Percentiles rank a stretch among this genome's conserved stretches.
These are phyloP conservation scores for Alternaria sp. DNA, from an alignment of 2,329 filamentous ascomycete genomes.

Conservation along the genomic window DNA sequence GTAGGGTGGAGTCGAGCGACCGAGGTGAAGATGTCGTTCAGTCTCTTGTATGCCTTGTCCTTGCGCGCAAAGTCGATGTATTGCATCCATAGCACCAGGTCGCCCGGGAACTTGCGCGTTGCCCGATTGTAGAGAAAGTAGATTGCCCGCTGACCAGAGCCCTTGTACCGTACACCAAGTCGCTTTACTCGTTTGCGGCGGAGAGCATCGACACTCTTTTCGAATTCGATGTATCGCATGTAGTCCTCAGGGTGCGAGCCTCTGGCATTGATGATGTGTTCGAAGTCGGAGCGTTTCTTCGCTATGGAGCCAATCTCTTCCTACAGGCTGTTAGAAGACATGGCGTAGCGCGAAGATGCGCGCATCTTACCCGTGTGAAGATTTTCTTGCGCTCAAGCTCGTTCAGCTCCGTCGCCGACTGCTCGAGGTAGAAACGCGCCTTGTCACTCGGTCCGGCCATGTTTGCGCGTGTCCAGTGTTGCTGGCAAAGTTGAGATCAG, in stretches of 20 bases:
- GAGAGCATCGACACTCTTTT: constrained; percentile 74
- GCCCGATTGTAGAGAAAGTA: constrained; percentile 90
- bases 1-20: constrained; percentile 87
- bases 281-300: constrained; percentile 89
- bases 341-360: not conserved
- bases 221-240: constrained; percentile 80
- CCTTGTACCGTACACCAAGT: constrained; percentile 76
- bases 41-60: constrained; percentile 68
- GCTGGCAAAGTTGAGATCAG: constrained; percentile 21
- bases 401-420: constrained; percentile 88
- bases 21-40: constrained; percentile 68
- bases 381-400: constrained; percentile 93
- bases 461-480: constrained; percentile 27
- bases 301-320: constrained; percentile 91
- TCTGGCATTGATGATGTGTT: constrained; percentile 87
- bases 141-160: constrained; percentile 80
- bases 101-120: constrained; percentile 83
- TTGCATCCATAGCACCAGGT: constrained; percentile 84
- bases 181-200: constrained; percentile 84
- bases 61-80: constrained; percentile 84
- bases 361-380: constrained; percentile 73
- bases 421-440: constrained; percentile 93
- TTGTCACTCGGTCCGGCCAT: constrained; percentile 93
- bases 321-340: constrained; percentile 54
- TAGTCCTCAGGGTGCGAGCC: constrained; percentile 78